phyloP scores from a whole-genome alignment of 331 rosid genomes.

The Ulmus americana region DNA sequence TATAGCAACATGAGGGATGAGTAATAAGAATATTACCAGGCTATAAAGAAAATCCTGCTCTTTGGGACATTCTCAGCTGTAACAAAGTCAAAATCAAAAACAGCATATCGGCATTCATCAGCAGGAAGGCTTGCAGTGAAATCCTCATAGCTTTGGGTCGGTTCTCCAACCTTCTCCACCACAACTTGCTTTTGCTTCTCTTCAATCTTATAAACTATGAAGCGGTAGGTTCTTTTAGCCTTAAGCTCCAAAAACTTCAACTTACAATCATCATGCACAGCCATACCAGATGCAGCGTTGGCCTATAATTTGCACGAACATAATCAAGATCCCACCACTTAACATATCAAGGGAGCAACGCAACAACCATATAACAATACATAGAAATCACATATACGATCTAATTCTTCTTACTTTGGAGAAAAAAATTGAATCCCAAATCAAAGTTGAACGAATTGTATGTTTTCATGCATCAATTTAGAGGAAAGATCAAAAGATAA shows the following conservation, averaged over 20 bases:
- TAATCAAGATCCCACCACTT: too few relatives aligned
- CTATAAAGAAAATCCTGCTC: background rate
- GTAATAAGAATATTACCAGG: background rate
- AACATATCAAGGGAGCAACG: too few relatives aligned
- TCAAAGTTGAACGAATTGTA: too few relatives aligned
- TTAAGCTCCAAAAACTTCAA: background rate
- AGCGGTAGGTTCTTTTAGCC: background rate
- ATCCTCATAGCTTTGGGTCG: background rate
- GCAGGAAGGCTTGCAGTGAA: background rate
- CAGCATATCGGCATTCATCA: too few relatives aligned
- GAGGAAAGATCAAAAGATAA: too few relatives aligned
- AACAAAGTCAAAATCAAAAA: background rate
- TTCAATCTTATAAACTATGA: background rate
- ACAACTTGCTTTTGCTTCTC: background rate
- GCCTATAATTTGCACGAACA: too few relatives aligned
- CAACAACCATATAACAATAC: too few relatives aligned
- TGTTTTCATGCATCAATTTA: too few relatives aligned
- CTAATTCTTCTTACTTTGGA: too few relatives aligned
- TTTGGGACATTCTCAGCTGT: background rate
- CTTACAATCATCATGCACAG: background rate
- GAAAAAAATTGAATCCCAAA: too few relatives aligned
- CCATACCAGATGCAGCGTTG: too few relatives aligned
- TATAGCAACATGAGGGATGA: background rate
- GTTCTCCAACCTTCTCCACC: background rate
- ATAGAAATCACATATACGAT: too few relatives aligned